These are phyloP conservation scores for Ceratobasidium theobromae DNA, from an alignment of 1,284 basidiomycete genomes.

Conservation along the genomic window DNA sequence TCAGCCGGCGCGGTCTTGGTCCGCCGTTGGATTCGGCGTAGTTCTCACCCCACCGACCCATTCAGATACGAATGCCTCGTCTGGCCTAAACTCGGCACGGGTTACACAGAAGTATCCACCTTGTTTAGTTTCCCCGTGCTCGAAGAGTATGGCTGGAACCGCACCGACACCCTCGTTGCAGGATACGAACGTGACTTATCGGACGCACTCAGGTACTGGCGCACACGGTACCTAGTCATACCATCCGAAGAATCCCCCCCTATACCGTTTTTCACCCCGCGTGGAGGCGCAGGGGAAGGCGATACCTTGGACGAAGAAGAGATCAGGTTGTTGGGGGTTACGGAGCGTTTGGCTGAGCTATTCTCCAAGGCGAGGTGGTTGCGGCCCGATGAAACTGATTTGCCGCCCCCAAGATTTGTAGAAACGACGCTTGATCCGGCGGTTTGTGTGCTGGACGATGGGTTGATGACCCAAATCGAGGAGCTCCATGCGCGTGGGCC, in stretches of 20 bases:
- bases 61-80: constrained; percentile 86
- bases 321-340: constrained; percentile 75
- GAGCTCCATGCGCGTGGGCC: constrained; percentile 70
- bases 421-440: constrained; percentile 82
- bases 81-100: constrained; percentile 87
- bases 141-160: constrained; percentile 81
- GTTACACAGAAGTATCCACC: constrained; percentile 78
- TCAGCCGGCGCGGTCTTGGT: constrained; percentile 60
- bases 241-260: constrained; percentile 62
- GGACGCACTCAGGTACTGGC: constrained; percentile 86
- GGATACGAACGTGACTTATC: constrained; percentile 82
- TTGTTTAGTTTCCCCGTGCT: constrained; percentile 78
- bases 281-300: constrained; percentile 43
- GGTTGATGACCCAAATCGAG: constrained; percentile 74
- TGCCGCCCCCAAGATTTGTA: constrained; percentile 64
- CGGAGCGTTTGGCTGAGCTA: constrained; percentile 87
- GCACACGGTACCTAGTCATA: constrained; percentile 92
- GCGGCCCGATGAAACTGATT: constrained; percentile 56
- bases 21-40: constrained; percentile 78
- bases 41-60: constrained; percentile 58
- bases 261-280: not conserved
- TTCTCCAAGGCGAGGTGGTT: constrained; percentile 82
- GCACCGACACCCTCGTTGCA: constrained; percentile 79
- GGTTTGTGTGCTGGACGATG: constrained; percentile 73
- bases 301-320: constrained; percentile 85